Conservation (phyloP, 768 basidiomycete genomes). For the Leccinum longicurvipes region DNA sequence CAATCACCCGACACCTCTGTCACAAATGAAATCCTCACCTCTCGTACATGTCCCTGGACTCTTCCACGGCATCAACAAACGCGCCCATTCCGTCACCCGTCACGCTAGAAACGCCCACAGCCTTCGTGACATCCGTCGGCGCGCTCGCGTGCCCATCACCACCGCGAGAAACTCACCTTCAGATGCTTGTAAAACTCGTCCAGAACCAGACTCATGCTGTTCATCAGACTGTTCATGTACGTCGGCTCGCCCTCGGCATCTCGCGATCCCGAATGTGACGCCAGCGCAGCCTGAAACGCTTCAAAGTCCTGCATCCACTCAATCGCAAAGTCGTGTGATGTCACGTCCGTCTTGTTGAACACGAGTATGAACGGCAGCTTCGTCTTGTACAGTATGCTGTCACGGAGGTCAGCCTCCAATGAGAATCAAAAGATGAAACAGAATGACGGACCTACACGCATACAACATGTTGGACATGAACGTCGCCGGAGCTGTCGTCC, state of each 20-base stretch:
- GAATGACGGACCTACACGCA: constrained; percentile 73
- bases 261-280: constrained; percentile 59
- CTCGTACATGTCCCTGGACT: constrained; percentile 83
- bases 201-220: constrained; percentile 95
- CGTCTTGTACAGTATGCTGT: constrained; percentile 95
- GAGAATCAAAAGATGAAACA: constrained; percentile 1
- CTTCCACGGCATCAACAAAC: constrained; percentile 90
- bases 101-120: constrained; percentile 93
- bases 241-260: constrained; percentile 89
- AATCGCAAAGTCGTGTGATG: constrained; percentile 84
- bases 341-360: constrained; percentile 97
- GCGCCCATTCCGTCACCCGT: constrained; percentile 93
- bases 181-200: constrained; percentile 98
- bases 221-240: constrained; percentile 99
- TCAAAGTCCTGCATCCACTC: constrained; percentile 99
- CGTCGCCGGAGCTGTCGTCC: constrained; percentile 91
- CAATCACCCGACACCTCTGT: constrained; percentile 5
- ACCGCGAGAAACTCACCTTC: constrained; percentile 51
- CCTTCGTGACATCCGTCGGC: constrained; percentile 46
- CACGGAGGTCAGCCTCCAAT: neutral
- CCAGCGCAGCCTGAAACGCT: constrained; percentile 85
- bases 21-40: constrained; percentile 47
- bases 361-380: constrained; percentile 95
- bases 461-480: constrained; percentile 99
- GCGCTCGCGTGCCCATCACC: neutral